Conservation (phyloP, 257 asterid genomes). For the Nicotiana undulata region DNA sequence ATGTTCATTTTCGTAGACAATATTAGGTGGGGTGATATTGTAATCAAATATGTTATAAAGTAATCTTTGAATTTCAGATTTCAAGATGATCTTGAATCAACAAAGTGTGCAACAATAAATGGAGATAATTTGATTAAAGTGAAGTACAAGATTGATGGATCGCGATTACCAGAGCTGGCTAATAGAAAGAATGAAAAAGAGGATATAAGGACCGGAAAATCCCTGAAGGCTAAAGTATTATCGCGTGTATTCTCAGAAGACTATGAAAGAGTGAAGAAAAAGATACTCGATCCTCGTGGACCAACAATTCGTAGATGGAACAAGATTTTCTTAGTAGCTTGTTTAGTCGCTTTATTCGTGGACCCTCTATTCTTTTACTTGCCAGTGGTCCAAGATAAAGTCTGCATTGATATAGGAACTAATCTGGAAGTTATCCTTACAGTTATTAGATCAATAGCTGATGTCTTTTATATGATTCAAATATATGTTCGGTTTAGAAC, state of each 20-base stretch:
- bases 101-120: conserved; percentile 28
- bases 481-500: conserved; percentile 65
- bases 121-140: conserved; percentile 49
- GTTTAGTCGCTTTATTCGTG: conserved; percentile 75
- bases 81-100: conserved; percentile 45
- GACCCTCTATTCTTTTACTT: conserved; percentile 92
- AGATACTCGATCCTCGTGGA: conserved; percentile 86
- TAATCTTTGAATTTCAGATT: conserved; percentile 43
- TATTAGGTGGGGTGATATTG: background rate
- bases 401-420: conserved; percentile 67
- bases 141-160: conserved; percentile 51
- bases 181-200: conserved; percentile 29
- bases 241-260: conserved; percentile 95
- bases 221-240: conserved; percentile 64
- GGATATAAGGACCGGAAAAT: conserved; percentile 24
- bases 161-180: conserved; percentile 26
- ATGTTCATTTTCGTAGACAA: background rate
- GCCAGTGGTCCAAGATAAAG: conserved; percentile 41
- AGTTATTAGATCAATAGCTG: conserved; percentile 63
- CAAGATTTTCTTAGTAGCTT: conserved; percentile 77
- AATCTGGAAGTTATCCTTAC: conserved; percentile 61
- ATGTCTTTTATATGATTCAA: conserved; percentile 63
- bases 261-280: conserved; percentile 61
- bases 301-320: conserved; percentile 77
- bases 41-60: background rate